These are phyloP conservation scores for Lentinula aciculospora DNA, from an alignment of 768 basidiomycete species.

Conservation along the genomic window DNA sequence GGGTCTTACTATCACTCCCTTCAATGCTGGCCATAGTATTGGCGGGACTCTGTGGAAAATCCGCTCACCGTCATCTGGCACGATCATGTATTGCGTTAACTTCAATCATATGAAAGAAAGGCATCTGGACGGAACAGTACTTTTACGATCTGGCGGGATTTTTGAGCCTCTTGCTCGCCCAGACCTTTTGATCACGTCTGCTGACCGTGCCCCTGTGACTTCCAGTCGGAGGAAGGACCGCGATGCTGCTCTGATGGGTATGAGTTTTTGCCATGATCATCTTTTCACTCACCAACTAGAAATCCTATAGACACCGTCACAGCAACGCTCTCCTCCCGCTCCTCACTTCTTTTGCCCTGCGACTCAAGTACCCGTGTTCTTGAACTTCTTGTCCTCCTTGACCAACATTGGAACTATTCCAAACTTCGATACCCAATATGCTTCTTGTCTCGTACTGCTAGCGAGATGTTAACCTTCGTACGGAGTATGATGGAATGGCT, in stretches of 20 bases:
- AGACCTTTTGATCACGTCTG: slow-evolving; percentile 91
- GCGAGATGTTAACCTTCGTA: slow-evolving; percentile 91
- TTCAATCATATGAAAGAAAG: slow-evolving; percentile 96
- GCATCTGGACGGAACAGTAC: slow-evolving; percentile 90
- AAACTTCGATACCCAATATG: slow-evolving; percentile 85
- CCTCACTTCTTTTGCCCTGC: slow-evolving; percentile 85
- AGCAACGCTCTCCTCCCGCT: slow-evolving; percentile 72
- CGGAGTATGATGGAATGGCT: slow-evolving; percentile 99
- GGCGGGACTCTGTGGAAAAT: slow-evolving; percentile 99
- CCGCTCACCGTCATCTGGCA: slow-evolving; percentile 94
- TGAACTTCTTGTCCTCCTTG: slow-evolving; percentile 91
- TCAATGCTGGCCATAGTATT: slow-evolving; percentile 90
- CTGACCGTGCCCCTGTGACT: slow-evolving; percentile 75
- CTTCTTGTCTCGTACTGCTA: slow-evolving; percentile 84
- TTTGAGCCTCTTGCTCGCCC: slow-evolving; percentile 86
- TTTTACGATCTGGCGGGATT: slow-evolving; percentile 73
- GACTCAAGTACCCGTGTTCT: slow-evolving; percentile 94
- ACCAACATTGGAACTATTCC: slow-evolving; percentile 96
- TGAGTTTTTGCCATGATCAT: slow-evolving; percentile 7
- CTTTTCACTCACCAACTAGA: neutral
- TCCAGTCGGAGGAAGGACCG: slow-evolving; percentile 88
- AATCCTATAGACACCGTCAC: slow-evolving; percentile 72
- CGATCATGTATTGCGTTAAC: slow-evolving; percentile 90
- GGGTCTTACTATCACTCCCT: slow-evolving; percentile 90
- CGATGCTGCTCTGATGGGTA: slow-evolving; percentile 84